These are phyloP conservation scores for Russula sp. DNA, from an alignment of 768 basidiomycete species.

Conservation along the genomic window DNA sequence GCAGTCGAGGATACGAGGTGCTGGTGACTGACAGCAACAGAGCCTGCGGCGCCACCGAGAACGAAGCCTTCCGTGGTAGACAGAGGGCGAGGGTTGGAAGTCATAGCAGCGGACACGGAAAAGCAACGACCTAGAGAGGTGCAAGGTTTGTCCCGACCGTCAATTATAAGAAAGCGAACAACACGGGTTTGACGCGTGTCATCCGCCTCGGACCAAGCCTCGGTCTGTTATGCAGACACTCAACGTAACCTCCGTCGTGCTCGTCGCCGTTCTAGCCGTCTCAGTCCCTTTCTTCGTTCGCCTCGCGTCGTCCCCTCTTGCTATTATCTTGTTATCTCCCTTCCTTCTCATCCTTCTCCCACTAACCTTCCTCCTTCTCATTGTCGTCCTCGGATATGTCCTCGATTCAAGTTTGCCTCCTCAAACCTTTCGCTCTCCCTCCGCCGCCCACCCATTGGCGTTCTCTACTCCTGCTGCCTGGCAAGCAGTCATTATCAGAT, in stretches of 20 bases:
- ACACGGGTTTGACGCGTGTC: not conserved
- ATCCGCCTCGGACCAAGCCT: not conserved
- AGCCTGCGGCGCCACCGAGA: slow-evolving; percentile 89
- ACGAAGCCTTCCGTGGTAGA: slow-evolving; percentile 79
- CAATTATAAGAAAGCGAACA: not conserved
- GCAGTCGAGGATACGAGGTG: not conserved
- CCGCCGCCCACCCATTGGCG: slow-evolving; percentile 67
- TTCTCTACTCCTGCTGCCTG: slow-evolving; percentile 95
- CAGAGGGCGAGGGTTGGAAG: slow-evolving; percentile 38
- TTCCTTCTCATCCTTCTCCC: slow-evolving; percentile 56
- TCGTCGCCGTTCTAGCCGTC: slow-evolving; percentile 57
- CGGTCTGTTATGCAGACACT: slow-evolving; percentile 21
- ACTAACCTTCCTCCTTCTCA: slow-evolving; percentile 36
- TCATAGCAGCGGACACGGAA: slow-evolving; percentile 8
- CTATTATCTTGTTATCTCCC: slow-evolving; percentile 62
- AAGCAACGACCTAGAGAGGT: too few species aligned
- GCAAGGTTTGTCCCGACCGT: not conserved
- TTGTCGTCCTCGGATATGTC: slow-evolving; percentile 54
- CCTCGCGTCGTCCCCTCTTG: slow-evolving; percentile 62
- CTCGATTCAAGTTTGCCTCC: slow-evolving; percentile 49
- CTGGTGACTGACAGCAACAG: slow-evolving; percentile 65
- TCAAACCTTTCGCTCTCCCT: slow-evolving; percentile 42
- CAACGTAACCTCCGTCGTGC: slow-evolving; percentile 44
- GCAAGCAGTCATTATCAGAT: slow-evolving; percentile 85
- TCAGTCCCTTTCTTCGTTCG: slow-evolving; percentile 54